These are phyloP conservation scores for Penicillium riverlandense DNA, from an alignment of 495 filamentous ascomycete species.

Conservation along the genomic window DNA sequence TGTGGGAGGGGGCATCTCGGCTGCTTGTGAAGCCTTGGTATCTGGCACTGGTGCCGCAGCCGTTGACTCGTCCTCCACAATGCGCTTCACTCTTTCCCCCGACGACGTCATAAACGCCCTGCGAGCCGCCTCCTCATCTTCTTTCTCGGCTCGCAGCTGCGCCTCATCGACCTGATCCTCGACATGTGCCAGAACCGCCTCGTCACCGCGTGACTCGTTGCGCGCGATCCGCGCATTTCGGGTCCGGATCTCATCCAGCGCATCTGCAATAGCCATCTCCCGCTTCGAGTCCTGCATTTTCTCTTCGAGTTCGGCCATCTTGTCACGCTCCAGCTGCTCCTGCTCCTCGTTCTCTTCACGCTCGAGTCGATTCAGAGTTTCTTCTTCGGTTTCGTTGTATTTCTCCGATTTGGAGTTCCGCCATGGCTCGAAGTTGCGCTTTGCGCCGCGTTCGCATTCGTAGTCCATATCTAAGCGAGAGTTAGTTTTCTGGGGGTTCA, in stretches of 20 bases:
- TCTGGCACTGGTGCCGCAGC: constrained; percentile 15
- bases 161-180: constrained; percentile 47
- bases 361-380: constrained; percentile 79
- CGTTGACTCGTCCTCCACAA: constrained; percentile 39
- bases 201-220: constrained; percentile 50
- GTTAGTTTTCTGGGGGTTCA: neutral
- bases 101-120: constrained; percentile 65
- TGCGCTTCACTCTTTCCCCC: constrained; percentile 46
- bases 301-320: constrained; percentile 72
- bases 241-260: constrained; percentile 87
- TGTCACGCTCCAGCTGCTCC: constrained; percentile 52
- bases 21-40: constrained; percentile 12
- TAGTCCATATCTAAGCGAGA: constrained; percentile 65
- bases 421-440: constrained; percentile 93
- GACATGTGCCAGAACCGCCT: constrained; percentile 37
- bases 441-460: constrained; percentile 75
- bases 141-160: constrained; percentile 58
- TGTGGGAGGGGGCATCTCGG: constrained; percentile 42
- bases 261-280: constrained; percentile 96
- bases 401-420: constrained; percentile 43
- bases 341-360: constrained; percentile 55
- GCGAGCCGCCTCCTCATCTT: constrained; percentile 80
- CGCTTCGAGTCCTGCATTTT: constrained; percentile 89
- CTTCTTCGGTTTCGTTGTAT: constrained; percentile 74
- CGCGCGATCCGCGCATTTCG: constrained; percentile 82